phyloP scores from a whole-genome alignment of 179 eudicot species.

The Carnegiea gigantea region DNA sequence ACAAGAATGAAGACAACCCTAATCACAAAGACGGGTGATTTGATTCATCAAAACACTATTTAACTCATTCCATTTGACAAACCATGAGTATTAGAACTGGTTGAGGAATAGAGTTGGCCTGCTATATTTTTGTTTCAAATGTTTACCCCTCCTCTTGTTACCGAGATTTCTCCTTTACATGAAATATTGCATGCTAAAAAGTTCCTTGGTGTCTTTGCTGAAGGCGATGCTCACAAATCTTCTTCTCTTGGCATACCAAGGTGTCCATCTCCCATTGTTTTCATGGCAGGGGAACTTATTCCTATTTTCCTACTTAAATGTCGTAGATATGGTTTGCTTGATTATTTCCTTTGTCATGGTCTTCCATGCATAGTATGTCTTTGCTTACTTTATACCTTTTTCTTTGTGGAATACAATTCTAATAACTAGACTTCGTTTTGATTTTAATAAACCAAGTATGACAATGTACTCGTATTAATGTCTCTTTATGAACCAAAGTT shows the following conservation, averaged over 20 bases:
- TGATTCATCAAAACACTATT: not conserved
- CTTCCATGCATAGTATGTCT: not conserved
- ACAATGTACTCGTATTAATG: not conserved
- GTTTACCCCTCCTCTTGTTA: not conserved
- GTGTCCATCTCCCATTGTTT: not conserved
- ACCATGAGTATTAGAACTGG: not conserved
- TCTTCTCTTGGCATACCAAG: no score
- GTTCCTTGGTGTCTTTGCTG: no score
- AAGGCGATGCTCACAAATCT: no score
- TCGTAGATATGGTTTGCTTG: not conserved
- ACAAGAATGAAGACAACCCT: not conserved
- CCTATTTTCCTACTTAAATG: not conserved
- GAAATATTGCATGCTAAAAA: not conserved
- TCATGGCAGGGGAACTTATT: not conserved
- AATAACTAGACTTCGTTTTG: not conserved
- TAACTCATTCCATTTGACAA: not conserved
- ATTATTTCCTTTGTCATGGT: not conserved
- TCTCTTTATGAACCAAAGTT: not conserved
- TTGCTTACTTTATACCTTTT: not conserved
- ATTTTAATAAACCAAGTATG: not conserved
- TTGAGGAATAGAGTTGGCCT: not conserved
- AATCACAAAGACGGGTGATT: not conserved
- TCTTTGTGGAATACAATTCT: not conserved
- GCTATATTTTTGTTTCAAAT: not conserved
- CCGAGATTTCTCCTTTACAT: not conserved